Base-by-base conservation (phyloP, 2,329 filamentous ascomycete genomes). In the Hypoxylon sp. region DNA sequence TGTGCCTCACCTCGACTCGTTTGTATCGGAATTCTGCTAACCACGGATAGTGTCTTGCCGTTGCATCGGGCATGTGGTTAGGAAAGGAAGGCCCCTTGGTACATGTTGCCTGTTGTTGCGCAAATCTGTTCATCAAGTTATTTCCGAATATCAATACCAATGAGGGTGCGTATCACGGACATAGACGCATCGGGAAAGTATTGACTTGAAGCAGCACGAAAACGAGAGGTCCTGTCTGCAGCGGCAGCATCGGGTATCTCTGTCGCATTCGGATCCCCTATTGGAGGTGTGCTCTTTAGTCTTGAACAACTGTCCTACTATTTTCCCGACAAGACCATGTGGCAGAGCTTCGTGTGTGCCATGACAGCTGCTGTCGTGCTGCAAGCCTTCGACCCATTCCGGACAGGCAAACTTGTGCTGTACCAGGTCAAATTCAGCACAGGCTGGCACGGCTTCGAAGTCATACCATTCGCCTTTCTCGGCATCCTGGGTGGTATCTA, bases 301-400 rank as follows among this genome's bases (percentile, higher is more conserved):
- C 86, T 98, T n/a, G 95, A 97, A 87, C 93, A 97, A 85, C 83
- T 98, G 2, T 97, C 93, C 0, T 98, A 97, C 78, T 98, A 97
- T 78, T 98, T 98, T 72, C 95, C 96, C 0, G 95, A 98, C 80
- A 98, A 98, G 79, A 98, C 96, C 8, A 98, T 99, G 96, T 99
- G 96, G 96, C 96, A 97, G 78, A 97, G 93, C 74, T 99, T 99
- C 75, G 96, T 99, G 40, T 98, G 96, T 74, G 96, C 96, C 76
- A 98, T 98, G 94, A 93, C 97, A n/a, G 96, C 94, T 14, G 95
- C 96, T 16, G 93, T 98, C 36, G 93, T 93, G 12, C 84, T 99
- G 3, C 95, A 98, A 78, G 93, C 93, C 4, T 87, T 97, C 66
- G 96, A 99, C 76, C 96, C 96, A 3, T 97, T 98, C 77, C 88